These are phyloP conservation scores for Calonectria leucothoes DNA, from an alignment of 2,329 filamentous ascomycete species.

Conservation along the genomic window DNA sequence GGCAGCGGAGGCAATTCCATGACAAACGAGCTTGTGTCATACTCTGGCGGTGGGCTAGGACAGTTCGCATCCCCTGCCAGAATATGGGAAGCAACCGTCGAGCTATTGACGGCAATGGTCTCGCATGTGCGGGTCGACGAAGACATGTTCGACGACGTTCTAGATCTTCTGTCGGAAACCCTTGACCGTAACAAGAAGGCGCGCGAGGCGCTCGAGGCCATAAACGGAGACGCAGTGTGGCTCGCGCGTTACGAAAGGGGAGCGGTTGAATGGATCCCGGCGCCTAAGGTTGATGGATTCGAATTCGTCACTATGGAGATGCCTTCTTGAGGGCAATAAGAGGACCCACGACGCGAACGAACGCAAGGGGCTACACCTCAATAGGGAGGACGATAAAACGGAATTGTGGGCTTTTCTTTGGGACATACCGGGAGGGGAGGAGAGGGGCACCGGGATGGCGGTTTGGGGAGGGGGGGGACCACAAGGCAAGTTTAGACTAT, in stretches of 20 bases:
- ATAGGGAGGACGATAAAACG: conserved; percentile 23
- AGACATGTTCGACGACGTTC: conserved; percentile 76
- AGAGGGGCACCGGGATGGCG: neutral
- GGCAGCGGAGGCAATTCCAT: conserved; percentile 31
- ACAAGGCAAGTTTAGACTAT: conserved; percentile 13
- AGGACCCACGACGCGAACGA: conserved; percentile 14
- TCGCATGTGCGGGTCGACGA: conserved; percentile 73
- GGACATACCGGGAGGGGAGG: neutral
- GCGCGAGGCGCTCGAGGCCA: conserved; percentile 67
- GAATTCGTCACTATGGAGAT: conserved; percentile 49
- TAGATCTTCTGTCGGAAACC: conserved; percentile 69
- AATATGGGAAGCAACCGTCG: conserved; percentile 72
- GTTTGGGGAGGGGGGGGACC: neutral
- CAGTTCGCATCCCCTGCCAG: conserved; percentile 71
- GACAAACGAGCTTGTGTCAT: conserved; percentile 16
- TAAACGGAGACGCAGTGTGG: conserved; percentile 85
- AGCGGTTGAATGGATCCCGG: conserved; percentile 48
- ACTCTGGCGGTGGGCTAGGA: conserved; percentile 59
- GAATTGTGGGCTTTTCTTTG: conserved; percentile 10
- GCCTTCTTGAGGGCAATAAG: conserved; percentile 16
- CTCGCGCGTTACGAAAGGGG: conserved; percentile 66
- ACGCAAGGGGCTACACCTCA: conserved; percentile 10
- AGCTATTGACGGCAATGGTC: conserved; percentile 70
- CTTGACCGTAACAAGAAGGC: conserved; percentile 60
- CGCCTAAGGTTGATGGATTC: conserved; percentile 57